Conservation (phyloP, 1,284 basidiomycete genomes). For the Sparassis latifolia region DNA sequence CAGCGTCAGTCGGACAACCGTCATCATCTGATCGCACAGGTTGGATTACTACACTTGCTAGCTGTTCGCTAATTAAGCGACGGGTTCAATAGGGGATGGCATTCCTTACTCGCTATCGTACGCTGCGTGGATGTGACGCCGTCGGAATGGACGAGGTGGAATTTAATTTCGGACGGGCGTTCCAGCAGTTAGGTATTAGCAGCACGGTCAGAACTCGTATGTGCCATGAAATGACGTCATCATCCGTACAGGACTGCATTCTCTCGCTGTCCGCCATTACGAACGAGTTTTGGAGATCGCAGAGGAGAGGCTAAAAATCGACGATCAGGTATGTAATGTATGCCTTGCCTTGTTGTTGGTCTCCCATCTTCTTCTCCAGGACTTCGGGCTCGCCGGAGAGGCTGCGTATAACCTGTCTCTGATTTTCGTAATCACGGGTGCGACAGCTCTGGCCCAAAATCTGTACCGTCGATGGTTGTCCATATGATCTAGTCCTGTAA, state of each 20-base stretch:
- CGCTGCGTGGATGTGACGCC: constrained; percentile 38
- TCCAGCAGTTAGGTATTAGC: constrained; percentile 80
- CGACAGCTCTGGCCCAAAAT: constrained; percentile 55
- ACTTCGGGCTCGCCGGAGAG: constrained; percentile 50
- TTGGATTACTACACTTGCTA: constrained; percentile 19
- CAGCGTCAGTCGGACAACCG: constrained; percentile 93
- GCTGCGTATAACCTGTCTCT: constrained; percentile 86
- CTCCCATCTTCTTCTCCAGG: constrained; percentile 20
- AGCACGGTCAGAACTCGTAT: constrained; percentile 1
- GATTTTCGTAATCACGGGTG: constrained; percentile 75
- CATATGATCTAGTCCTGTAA: constrained; percentile 25
- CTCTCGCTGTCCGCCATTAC: constrained; percentile 81
- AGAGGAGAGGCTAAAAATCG: constrained; percentile 26
- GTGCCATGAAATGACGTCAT: background rate
- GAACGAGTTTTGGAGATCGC: constrained; percentile 64
- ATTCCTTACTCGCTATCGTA: constrained; percentile 74
- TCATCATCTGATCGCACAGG: constrained; percentile 80
- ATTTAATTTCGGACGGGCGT: constrained; percentile 87
- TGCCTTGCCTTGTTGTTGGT: background rate
- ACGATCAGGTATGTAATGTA: constrained; percentile 18
- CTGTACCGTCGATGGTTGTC: constrained; percentile 69
- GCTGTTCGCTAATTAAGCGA: background rate
- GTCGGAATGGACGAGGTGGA: constrained; percentile 72
- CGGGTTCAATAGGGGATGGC: constrained; percentile 60
- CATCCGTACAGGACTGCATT: constrained; percentile 54